Conservation (phyloP, 345 rosid genomes). For the Camelina sativa region DNA sequence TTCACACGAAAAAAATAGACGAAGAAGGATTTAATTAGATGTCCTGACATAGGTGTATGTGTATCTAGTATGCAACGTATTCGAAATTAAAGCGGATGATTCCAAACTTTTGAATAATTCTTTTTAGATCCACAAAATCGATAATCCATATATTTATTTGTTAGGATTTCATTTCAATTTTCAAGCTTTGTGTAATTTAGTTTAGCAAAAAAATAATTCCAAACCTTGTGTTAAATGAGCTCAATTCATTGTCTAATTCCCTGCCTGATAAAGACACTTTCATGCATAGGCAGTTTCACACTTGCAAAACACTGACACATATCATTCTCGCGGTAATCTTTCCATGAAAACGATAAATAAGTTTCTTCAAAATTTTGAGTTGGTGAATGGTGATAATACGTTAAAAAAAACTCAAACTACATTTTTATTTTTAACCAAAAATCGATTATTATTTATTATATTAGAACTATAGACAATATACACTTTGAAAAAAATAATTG, state of each 20-base stretch:
- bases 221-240: conserved; percentile 3
- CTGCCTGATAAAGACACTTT: neutral
- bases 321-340: too few relatives aligned
- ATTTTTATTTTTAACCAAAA: too few relatives aligned
- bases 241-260: neutral
- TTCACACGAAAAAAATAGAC: neutral
- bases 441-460: too few relatives aligned
- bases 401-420: too few relatives aligned
- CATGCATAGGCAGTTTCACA: conserved; percentile 2
- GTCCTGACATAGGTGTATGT: neutral
- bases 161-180: neutral
- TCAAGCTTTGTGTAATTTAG: neutral
- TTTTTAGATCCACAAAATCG: neutral
- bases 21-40: neutral
- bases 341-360: too few relatives aligned
- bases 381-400: too few relatives aligned
- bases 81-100: neutral
- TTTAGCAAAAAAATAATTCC: neutral
- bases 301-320: neutral
- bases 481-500: neutral
- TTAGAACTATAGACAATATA: too few relatives aligned
- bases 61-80: neutral
- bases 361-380: too few relatives aligned
- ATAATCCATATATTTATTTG: neutral
- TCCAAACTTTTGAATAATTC: neutral